Percentiles rank a stretch among this genome's conserved stretches.
Conservation (phyloP, 306 rosid genomes). For the Sphenostylis stenocarpa region DNA sequence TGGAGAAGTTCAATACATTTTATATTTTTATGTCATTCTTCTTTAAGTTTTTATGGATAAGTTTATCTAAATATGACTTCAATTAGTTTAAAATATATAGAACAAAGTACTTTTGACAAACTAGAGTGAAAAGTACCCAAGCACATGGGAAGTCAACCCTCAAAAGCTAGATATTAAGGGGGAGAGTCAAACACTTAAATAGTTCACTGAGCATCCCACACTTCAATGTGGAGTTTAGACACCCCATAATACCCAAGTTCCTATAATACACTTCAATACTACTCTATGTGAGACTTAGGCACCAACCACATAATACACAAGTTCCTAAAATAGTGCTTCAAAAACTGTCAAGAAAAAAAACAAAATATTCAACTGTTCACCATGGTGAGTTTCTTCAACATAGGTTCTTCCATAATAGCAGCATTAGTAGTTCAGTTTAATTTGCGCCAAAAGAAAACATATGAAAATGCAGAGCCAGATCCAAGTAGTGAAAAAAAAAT, state of each 20-base stretch:
- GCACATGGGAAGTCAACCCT: too few relatives aligned
- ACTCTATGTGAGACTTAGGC: too few relatives aligned
- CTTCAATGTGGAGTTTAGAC: too few relatives aligned
- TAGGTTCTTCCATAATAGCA: neutral
- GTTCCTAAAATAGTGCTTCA: neutral
- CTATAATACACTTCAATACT: too few relatives aligned
- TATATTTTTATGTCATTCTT: too few relatives aligned
- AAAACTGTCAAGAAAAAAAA: neutral
- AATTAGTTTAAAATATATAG: constrained; percentile 15
- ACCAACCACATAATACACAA: too few relatives aligned
- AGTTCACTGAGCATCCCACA: too few relatives aligned
- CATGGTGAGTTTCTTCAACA: neutral
- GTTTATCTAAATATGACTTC: neutral
- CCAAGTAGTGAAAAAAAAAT: neutral
- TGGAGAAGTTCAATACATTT: neutral
- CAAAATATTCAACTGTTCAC: neutral
- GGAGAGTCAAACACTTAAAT: too few relatives aligned
- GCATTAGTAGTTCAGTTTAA: neutral
- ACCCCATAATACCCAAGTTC: too few relatives aligned
- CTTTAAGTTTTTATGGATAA: neutral
- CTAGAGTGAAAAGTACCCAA: too few relatives aligned
- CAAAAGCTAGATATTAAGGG: too few relatives aligned
- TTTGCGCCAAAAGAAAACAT: neutral
- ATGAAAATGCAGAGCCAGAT: neutral
- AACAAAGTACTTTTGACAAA: neutral